Base-by-base conservation (phyloP, 2,329 filamentous ascomycete species). In the Colletotrichum higginsianum region DNA sequence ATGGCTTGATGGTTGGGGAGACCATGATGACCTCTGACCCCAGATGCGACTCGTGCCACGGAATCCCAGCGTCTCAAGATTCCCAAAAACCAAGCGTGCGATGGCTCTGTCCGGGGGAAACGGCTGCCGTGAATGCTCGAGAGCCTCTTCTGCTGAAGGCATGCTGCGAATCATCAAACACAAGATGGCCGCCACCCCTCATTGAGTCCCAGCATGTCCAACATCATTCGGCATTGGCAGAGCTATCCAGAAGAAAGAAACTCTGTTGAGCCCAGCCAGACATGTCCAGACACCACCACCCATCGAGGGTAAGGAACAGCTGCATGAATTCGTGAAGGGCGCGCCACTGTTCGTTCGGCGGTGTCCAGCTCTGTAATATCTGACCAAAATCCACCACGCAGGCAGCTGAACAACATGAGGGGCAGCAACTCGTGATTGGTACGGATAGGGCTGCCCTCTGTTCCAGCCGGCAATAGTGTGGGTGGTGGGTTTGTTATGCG, bases 381-480 rank as follows among this genome's bases (percentile, higher is more conserved):
- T 60, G 44, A 56, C 55, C 21, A 15, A 2, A 13, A 23, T 18
- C 23, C 44, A 26, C 26, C 26, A 26, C 26, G 26, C 4, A 26
- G 26, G 26, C 26, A 26, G 26, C 26, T 26, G 26, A 26, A 26
- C 4, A 26, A 26, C 4, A 4, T 26, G 3, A 26, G 26, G 26
- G 26, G 26, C 46, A 23, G 26, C 16, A n/a, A 47, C 3, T 18
- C 9, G 18, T 61, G 42, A 57, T 67, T 52, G 67, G 67, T 44
- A 67, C 62, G 67, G 49, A 56, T 67, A 42, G n/a, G 26, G 13
- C 4, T 18, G 18, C 40, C 21, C 42, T 35, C 58, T 30, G 42
- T 47, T 16, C 21, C 38, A 12, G 26, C 21, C n/a, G 7, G 35
- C 35, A 40, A 26, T 26, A 3, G 26, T 26, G 26, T 26, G 26